Conservation (phyloP, 306 rosid species). For the Acmispon strigosus region DNA sequence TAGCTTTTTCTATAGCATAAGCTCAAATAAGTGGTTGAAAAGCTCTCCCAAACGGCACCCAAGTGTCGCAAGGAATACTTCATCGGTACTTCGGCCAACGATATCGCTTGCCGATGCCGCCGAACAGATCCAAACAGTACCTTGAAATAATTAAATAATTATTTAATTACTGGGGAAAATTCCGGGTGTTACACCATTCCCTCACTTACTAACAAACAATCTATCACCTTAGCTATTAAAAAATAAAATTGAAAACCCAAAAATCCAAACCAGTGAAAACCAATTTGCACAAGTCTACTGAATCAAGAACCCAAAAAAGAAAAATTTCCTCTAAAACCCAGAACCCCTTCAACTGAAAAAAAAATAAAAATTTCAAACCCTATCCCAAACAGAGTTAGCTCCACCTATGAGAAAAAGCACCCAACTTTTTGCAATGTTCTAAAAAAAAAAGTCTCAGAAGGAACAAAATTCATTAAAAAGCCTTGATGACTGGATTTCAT, state of each 20-base stretch:
- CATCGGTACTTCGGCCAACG: too few species aligned
- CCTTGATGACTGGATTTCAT: too few species aligned
- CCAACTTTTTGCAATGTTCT: neutral
- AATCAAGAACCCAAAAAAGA: neutral
- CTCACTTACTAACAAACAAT: constrained; percentile 42
- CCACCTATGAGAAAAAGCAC: neutral
- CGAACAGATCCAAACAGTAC: too few species aligned
- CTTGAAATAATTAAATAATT: too few species aligned
- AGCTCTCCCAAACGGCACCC: too few species aligned
- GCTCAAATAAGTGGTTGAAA: too few species aligned
- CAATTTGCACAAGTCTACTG: neutral
- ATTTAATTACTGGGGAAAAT: too few species aligned
- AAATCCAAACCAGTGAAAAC: neutral
- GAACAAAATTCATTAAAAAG: constrained; percentile 12
- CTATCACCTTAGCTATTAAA: constrained; percentile 17
- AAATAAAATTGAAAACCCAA: neutral
- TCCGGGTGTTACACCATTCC: too few species aligned
- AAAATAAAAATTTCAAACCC: constrained; percentile 12
- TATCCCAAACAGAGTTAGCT: constrained; percentile 24
- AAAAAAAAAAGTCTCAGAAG: neutral
- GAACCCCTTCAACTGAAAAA: constrained; percentile 2
- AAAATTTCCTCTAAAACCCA: constrained; percentile 19
- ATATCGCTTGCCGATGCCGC: too few species aligned
- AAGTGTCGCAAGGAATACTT: too few species aligned
- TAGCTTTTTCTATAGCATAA: too few species aligned